Conservation (phyloP, 805 yeast species). For the Saccharomycopsis oosterbeekiorum region DNA sequence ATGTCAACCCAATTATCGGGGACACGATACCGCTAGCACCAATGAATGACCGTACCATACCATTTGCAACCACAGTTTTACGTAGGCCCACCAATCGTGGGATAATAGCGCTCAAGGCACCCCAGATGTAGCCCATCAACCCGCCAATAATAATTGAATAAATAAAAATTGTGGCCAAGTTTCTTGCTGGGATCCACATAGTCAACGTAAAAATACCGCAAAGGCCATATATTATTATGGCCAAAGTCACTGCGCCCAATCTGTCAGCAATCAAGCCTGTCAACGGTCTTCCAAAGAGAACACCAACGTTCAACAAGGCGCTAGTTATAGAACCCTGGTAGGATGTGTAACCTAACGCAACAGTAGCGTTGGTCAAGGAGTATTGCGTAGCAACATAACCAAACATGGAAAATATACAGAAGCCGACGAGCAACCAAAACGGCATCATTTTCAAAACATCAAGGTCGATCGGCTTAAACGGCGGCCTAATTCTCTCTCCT, state of each 20-base stretch:
- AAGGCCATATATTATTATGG: conserved; percentile 29
- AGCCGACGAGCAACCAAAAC: conserved; percentile 32
- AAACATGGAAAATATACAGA: conserved; percentile 39
- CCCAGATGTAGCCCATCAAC: conserved; percentile 54
- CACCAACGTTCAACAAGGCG: conserved; percentile 53
- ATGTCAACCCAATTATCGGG: conserved; percentile 49
- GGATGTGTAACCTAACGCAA: conserved; percentile 46
- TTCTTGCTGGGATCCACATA: conserved; percentile 51
- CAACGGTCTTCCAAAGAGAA: conserved; percentile 44
- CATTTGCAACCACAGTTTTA: conserved; percentile 38
- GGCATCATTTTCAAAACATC: conserved; percentile 33
- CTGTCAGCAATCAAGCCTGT: conserved; percentile 43
- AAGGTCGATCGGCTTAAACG: conserved; percentile 33
- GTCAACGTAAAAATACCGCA: conserved; percentile 35
- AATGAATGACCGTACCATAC: conserved; percentile 43
- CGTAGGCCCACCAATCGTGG: conserved; percentile 46
- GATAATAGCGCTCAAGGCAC: conserved; percentile 40
- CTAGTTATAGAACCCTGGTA: conserved; percentile 48
- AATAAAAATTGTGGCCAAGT: conserved; percentile 43
- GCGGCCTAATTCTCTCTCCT: conserved; percentile 28
- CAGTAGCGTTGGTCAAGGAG: conserved; percentile 49
- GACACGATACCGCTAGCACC: conserved; percentile 45
- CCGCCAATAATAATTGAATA: conserved; percentile 46
- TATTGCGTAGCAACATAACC: conserved; percentile 55
- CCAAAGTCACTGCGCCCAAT: conserved; percentile 42